A percentile compares a stretch with the other conserved stretches of the same genome.
phyloP scores from a whole-genome alignment of 1,284 basidiomycete species.

The Thecaphora frezii region DNA sequence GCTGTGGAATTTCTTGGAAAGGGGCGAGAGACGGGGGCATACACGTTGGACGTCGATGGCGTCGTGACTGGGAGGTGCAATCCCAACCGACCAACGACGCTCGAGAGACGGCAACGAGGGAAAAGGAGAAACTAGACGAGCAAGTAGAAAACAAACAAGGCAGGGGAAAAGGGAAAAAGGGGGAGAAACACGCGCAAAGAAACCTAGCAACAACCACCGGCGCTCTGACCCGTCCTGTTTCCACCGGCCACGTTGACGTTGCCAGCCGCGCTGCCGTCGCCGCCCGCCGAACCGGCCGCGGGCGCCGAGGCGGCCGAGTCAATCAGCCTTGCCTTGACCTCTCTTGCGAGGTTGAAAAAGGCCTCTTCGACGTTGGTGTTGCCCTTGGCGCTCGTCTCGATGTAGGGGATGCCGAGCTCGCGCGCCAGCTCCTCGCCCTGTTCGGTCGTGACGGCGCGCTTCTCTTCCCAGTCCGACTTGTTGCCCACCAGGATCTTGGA shows the following conservation, averaged over 20 bases:
- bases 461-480: slow-evolving; percentile 98
- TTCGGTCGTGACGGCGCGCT: slow-evolving; percentile 84
- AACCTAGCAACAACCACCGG: slow-evolving; percentile 21
- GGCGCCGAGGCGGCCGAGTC: slow-evolving; percentile 62
- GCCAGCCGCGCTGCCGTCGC: slow-evolving; percentile 9
- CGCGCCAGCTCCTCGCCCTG: slow-evolving; percentile 73
- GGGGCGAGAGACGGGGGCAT: too few relatives aligned
- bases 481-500: slow-evolving; percentile 99
- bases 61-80: too few relatives aligned
- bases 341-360: slow-evolving; percentile 90
- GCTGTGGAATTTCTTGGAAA: too few relatives aligned
- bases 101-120: too few relatives aligned
- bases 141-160: too few relatives aligned
- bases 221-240: slow-evolving; percentile 19
- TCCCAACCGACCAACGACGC: too few relatives aligned
- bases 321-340: slow-evolving; percentile 82
- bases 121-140: too few relatives aligned
- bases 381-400: slow-evolving; percentile 96
- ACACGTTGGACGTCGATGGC: too few relatives aligned
- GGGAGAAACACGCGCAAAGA: too few relatives aligned
- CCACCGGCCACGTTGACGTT: slow-evolving; percentile 40
- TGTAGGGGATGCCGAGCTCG: slow-evolving; percentile 89
- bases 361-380: slow-evolving; percentile 99
- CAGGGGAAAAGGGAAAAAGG: too few relatives aligned
- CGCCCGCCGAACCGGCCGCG: background rate